phyloP scores from a whole-genome alignment of 176 grass and related monocot species.

The Raddia distichophylla region DNA sequence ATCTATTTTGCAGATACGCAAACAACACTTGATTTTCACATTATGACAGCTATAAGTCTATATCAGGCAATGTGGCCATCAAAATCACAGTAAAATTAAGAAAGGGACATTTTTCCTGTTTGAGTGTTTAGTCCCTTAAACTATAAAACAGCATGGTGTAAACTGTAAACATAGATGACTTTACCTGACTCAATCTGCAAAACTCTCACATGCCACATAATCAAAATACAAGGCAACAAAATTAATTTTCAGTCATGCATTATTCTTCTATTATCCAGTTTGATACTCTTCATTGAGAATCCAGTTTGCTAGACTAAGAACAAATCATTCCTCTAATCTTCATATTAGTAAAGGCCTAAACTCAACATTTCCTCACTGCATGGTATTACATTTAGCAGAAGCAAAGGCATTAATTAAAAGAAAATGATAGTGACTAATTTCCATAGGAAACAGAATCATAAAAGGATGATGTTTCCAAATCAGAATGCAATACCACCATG shows the following conservation, averaged over 20 bases:
- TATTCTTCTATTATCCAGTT: not conserved
- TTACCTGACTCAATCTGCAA: not conserved
- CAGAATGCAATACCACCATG: too few relatives aligned
- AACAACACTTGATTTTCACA: not conserved
- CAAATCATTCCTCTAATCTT: not conserved
- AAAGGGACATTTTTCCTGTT: not conserved
- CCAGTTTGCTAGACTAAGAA: not conserved
- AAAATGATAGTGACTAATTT: too few relatives aligned
- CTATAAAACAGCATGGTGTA: slow-evolving; percentile 14
- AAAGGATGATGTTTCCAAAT: too few relatives aligned
- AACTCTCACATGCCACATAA: slow-evolving; percentile 1
- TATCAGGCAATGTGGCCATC: not conserved
- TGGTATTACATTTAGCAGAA: not conserved
- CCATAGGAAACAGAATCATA: too few relatives aligned
- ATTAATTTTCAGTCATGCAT: not conserved
- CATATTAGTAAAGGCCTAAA: not conserved
- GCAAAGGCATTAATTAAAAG: too few relatives aligned
- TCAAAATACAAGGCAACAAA: not conserved
- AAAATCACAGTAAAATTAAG: slow-evolving; percentile 16
- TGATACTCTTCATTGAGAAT: not conserved
- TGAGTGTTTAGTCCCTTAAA: slow-evolving; percentile 14
- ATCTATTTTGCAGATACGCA: slow-evolving; percentile 20
- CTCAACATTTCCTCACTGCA: not conserved
- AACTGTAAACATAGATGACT: slow-evolving; percentile 10
- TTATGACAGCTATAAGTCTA: slow-evolving; percentile 6